Base-by-base conservation (phyloP, 1,284 basidiomycete species). In the Puccinia brachypodii region DNA sequence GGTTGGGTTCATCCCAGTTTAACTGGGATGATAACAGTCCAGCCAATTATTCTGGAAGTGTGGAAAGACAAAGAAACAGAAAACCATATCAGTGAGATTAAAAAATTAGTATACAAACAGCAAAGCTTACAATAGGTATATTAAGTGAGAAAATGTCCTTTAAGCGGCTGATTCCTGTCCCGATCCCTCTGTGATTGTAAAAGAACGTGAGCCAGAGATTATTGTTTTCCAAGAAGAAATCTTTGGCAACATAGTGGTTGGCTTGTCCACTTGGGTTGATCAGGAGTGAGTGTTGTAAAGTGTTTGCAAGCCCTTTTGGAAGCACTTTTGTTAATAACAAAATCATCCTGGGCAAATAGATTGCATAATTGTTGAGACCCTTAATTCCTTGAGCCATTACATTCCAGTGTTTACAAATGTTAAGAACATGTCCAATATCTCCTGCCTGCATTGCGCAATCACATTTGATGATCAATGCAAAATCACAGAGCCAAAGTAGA, bases 201-300 rank as follows among this genome's bases (percentile, higher is more conserved):
- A 71, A 71, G 16, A 44, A 71, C 16, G 44, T 71, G 6, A 71
- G n/a, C 40, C 68, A 71, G n/a, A 28, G 47, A 42, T 71, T 71
- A 0, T 2, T 2, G 9, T 28, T 16, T 47, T 71, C 40, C n/a
- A 71, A 4, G 28, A 28, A 71, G 7, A 19, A 22, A 19, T 71
- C 68, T 14, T 47, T 71, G 4, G 40, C 68, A 2, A 47, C 25
- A n/a, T 44, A 71, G n/a, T 71, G 68, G 6, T 47, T 47, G 2
- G 68, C 7, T 7, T n/a, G 4, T 3, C 68, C 42, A 14, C 4
- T 44, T 28, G 68, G 68, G 7, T 2, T 14, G 3, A 71, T 33
- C 28, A 71, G 31, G 4, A 71, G 22, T 28, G 68, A 47, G 38
- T 71, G n/a, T 3, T 25, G 7, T 22, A 71, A 6, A 16, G 28